These are phyloP conservation scores for Trametes pubescens DNA, from an alignment of 1,284 basidiomycete species.

Conservation along the genomic window DNA sequence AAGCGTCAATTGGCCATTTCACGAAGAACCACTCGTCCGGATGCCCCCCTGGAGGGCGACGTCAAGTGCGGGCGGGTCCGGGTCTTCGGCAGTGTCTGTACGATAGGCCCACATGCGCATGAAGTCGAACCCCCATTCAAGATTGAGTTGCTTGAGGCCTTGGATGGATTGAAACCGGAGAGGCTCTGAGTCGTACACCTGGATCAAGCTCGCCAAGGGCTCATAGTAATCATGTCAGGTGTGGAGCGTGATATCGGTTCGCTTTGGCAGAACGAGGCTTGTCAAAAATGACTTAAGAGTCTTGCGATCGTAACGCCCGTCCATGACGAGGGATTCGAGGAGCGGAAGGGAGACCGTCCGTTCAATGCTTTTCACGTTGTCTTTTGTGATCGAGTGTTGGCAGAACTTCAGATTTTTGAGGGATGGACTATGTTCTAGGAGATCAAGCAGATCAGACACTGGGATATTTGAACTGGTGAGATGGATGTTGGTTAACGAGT, in stretches of 20 bases:
- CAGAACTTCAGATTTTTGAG: slow-evolving; percentile 4
- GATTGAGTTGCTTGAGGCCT: slow-evolving; percentile 8
- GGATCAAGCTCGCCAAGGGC: neutral
- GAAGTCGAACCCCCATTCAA: neutral
- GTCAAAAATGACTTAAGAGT: too few relatives aligned
- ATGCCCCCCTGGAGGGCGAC: neutral
- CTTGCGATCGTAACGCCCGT: too few relatives aligned
- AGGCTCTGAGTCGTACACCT: neutral
- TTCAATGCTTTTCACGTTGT: too few relatives aligned
- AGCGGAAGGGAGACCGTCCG: neutral
- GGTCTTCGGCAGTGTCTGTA: slow-evolving; percentile 1
- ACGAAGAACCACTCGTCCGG: slow-evolving; percentile 4
- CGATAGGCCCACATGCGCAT: neutral
- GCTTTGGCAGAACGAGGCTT: neutral
- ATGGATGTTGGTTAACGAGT: neutral
- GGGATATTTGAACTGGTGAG: neutral
- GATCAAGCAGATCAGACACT: neutral
- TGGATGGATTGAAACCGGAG: neutral
- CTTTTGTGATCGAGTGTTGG: too few relatives aligned
- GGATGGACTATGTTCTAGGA: slow-evolving; percentile 3
- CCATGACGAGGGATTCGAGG: neutral
- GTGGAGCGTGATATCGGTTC: neutral
- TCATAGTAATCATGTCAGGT: neutral
- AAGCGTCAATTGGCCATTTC: slow-evolving; percentile 10
- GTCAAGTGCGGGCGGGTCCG: slow-evolving; percentile 5